A percentile compares a stretch with the other conserved stretches of the same genome.
phyloP scores from a whole-genome alignment of 148 eudicot genomes.

The Vaccinium vitisidaea region DNA sequence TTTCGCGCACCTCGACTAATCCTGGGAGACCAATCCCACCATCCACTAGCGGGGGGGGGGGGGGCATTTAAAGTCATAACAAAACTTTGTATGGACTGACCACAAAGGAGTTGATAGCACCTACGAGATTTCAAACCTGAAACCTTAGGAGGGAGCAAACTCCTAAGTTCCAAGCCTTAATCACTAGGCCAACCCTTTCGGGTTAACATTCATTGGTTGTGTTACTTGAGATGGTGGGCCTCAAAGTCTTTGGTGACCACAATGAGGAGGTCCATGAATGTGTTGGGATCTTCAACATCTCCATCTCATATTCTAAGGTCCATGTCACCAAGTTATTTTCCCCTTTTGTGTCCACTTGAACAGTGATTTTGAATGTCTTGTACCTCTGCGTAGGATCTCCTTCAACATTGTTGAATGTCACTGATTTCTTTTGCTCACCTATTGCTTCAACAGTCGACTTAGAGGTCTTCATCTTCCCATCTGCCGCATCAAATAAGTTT shows the following conservation, averaged over 20 bases:
- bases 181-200: no score
- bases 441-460: slow-evolving; percentile 15
- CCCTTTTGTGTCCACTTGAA: slow-evolving; percentile 19
- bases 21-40: no score
- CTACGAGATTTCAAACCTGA: no score
- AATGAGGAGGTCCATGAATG: slow-evolving; percentile 1
- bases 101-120: no score
- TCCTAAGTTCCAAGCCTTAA: no score
- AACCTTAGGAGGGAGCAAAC: no score
- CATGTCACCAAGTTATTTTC: slow-evolving; percentile 19
- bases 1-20: no score
- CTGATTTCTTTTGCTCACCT: slow-evolving; percentile 21
- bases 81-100: no score
- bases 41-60: no score
- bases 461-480: slow-evolving; percentile 12
- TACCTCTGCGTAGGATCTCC: slow-evolving; percentile 17
- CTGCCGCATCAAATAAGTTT: neutral
- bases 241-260: slow-evolving; percentile 17
- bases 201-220: neutral
- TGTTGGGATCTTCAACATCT: slow-evolving; percentile 9
- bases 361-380: neutral
- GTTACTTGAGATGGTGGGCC: slow-evolving; percentile 12
- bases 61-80: no score
- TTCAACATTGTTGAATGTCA: slow-evolving; percentile 16
- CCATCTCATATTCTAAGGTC: slow-evolving; percentile 29